Evolutionary conservation across 73 alveolate species (phyloP), one percentile per base, ranked within the genome.

Genomic region (Durusdinium trenchii): DNA sequence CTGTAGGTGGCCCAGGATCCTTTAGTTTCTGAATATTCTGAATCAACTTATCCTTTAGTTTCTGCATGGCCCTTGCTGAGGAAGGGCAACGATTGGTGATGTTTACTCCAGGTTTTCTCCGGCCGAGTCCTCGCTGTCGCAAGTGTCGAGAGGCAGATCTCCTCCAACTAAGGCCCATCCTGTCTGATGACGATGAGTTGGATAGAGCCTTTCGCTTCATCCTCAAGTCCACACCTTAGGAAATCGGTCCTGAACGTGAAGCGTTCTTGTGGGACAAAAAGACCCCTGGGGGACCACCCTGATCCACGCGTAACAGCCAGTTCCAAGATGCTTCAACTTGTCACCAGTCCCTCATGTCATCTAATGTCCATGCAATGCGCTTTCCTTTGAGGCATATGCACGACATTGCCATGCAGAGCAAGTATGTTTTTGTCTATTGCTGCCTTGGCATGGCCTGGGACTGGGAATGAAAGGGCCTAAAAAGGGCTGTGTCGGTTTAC

Each of bases 351-450:
- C n/a, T n/a, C n/a, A n/a, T n/a, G n/a, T n/a, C n/a, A n/a, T n/a
- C n/a, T n/a, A n/a, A n/a, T n/a, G n/a, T n/a, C n/a, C n/a, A n/a
- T n/a, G n/a, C n/a, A n/a, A n/a, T n/a, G n/a, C n/a, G n/a, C n/a
- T n/a, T n/a, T n/a, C n/a, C n/a, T n/a, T 42, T 18, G 42, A 91
- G 97, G 97, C 52, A 91, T 75, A 91, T 91, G 97, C 89, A 91
- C 73, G 81, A 91, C 51, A 69, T 91, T 38, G 97, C 97, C 45
- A 91, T 91, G 97, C 97, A 91, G 89, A 47, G 69, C 71, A 91
- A 91, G 76, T 91, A 62, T n/a, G 76, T 91, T 57, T 91, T 91
- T 78, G 97, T 91, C 67, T 91, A 91, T 38, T 91, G 97, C 97
- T 91, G 97, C 43, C 97, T 91, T 35, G 97, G 97, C 73, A 91